phyloP scores from a whole-genome alignment of 2,329 filamentous ascomycete species.

The Aureobasidium sp. region DNA sequence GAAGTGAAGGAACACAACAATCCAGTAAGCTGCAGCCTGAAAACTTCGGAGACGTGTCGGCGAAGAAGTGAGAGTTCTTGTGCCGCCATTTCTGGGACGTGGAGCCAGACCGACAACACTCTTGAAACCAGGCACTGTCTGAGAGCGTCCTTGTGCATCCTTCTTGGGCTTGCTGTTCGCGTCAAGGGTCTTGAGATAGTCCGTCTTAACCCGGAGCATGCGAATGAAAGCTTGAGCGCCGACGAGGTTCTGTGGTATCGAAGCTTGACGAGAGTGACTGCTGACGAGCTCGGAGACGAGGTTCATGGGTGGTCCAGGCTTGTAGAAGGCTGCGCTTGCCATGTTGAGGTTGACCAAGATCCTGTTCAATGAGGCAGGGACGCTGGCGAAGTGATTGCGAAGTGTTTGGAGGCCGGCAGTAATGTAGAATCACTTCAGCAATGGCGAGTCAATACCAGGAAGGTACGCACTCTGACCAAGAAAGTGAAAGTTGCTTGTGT shows the following conservation, averaged over 20 bases:
- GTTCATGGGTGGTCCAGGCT: constrained; percentile 23
- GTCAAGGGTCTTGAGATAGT: constrained; percentile 24
- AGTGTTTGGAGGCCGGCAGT: constrained; percentile 46
- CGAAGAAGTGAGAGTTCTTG: constrained; percentile 45
- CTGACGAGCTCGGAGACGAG: constrained; percentile 28
- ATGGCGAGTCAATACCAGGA: constrained; percentile 26
- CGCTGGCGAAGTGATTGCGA: constrained; percentile 54
- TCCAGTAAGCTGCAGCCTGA: constrained; percentile 27
- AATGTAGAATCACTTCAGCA: constrained; percentile 32
- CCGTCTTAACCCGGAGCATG: constrained; percentile 31
- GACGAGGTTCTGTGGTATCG: constrained; percentile 4
- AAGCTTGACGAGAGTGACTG: constrained; percentile 8
- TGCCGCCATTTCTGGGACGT: constrained; percentile 22
- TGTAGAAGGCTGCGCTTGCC: constrained; percentile 50
- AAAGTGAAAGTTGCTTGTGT: constrained; percentile 31
- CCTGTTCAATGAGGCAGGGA: constrained; percentile 48
- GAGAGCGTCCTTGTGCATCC: constrained; percentile 24
- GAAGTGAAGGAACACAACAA: constrained; percentile 47
- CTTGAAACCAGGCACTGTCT: constrained; percentile 27
- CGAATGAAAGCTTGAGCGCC: constrained; percentile 30
- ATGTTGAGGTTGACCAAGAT: constrained; percentile 57
- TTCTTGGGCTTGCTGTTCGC: constrained; percentile 12
- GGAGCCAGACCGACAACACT: constrained; percentile 39
- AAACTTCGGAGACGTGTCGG: constrained; percentile 1
- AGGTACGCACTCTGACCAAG: constrained; percentile 49